Evolutionary conservation across 257 asterid species (phyloP).

Genomic region (Lantana camara): DNA sequence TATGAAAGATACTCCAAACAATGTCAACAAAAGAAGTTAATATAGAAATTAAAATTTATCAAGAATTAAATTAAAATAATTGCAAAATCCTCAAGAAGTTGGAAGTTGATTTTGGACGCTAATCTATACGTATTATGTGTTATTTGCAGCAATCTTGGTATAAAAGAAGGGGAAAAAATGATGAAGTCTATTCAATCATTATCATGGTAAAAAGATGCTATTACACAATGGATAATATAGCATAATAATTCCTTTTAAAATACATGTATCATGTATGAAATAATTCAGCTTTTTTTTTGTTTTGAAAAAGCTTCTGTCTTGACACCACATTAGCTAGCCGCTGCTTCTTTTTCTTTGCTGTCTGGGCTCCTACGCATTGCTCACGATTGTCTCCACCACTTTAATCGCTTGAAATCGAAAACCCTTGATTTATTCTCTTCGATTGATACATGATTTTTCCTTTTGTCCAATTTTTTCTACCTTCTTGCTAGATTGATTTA

Average conservation of each 20-base stretch:
- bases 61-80: no score
- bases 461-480: slow-evolving; percentile 1
- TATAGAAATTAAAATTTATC: no score
- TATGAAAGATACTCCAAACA: no score
- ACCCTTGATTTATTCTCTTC: not conserved
- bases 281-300: no score
- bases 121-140: no score
- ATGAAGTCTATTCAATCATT: no score
- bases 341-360: not conserved
- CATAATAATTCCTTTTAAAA: no score
- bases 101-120: no score
- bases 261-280: no score
- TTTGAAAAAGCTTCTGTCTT: slow-evolving; percentile 17
- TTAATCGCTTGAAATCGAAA: slow-evolving; percentile 11
- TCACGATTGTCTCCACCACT: slow-evolving; percentile 24
- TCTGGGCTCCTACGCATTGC: slow-evolving; percentile 8
- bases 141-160: no score
- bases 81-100: no score
- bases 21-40: not conserved
- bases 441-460: not conserved
- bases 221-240: not conserved
- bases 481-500: not conserved
- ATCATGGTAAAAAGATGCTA: not conserved
- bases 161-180: not conserved
- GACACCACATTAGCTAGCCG: slow-evolving; percentile 18